phyloP scores from a whole-genome alignment of 225 moss, liverwort and hornwort genomes.

The Takakia lepidozioides region DNA sequence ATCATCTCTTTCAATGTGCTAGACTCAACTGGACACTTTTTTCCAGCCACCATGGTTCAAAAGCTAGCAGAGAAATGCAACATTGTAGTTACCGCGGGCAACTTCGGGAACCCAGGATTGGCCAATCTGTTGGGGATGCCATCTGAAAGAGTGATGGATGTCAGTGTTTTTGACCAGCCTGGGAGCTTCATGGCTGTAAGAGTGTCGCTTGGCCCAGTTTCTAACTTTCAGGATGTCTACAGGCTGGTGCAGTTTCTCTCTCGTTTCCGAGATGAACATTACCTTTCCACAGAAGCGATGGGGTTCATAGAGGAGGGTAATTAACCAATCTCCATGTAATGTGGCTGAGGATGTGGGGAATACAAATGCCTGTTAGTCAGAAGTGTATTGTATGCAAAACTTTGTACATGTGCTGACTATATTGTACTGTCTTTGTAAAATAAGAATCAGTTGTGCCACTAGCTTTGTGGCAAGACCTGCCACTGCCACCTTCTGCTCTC shows the following conservation, averaged over 20 bases:
- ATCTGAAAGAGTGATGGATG: constrained; percentile 34
- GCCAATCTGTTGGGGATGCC: constrained; percentile 22
- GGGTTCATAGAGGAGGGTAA: constrained; percentile 46
- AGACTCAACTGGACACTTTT: constrained; percentile 46
- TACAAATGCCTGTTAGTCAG: too few species aligned
- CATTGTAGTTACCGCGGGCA: constrained; percentile 54
- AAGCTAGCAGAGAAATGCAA: constrained; percentile 59
- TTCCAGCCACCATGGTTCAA: constrained; percentile 48
- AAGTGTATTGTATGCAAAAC: too few species aligned
- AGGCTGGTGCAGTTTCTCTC: constrained; percentile 62
- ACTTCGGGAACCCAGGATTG: constrained; percentile 54
- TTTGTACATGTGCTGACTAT: too few species aligned
- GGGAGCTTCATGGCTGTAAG: constrained; percentile 31
- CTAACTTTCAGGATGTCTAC: constrained; percentile 67
- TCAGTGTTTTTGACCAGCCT: constrained; percentile 28
- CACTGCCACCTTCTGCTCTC: too few species aligned
- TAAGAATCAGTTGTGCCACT: too few species aligned
- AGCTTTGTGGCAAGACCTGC: too few species aligned
- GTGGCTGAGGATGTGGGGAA: too few species aligned
- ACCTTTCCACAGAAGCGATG: constrained; percentile 51
- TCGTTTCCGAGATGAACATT: constrained; percentile 72
- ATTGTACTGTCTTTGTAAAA: too few species aligned
- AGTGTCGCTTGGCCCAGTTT: constrained; percentile 63
- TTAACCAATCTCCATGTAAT: too few species aligned
- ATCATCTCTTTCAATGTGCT: constrained; percentile 66